These are phyloP conservation scores for Penicillium dipodomyicola DNA, from an alignment of 495 filamentous ascomycete species.

Conservation along the genomic window DNA sequence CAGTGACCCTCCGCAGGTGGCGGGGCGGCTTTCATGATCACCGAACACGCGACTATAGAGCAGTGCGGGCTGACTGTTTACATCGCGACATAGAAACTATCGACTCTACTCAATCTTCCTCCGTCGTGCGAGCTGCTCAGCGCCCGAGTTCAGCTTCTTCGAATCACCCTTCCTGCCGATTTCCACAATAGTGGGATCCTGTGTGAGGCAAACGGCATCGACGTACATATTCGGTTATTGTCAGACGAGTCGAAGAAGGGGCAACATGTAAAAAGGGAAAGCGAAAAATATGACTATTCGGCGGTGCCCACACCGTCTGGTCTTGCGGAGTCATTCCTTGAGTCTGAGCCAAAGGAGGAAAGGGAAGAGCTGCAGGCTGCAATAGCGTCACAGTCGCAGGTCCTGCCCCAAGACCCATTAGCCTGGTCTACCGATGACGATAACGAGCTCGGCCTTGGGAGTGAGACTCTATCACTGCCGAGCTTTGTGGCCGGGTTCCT, in stretches of 20 bases:
- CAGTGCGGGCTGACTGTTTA: conserved; percentile 15
- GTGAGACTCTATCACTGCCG: conserved; percentile 71
- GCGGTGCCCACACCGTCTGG: conserved; percentile 71
- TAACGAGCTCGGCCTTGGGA: conserved; percentile 65
- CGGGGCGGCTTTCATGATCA: conserved; percentile 5
- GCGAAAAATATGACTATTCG: neutral
- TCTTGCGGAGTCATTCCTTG: conserved; percentile 82
- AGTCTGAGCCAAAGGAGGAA: conserved; percentile 73
- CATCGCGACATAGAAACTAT: conserved; percentile 60
- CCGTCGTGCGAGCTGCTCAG: conserved; percentile 62
- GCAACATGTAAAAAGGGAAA: conserved; percentile 14
- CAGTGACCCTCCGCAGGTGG: conserved; percentile 3
- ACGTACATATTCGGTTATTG: conserved; percentile 56
- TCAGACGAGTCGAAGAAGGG: conserved; percentile 27
- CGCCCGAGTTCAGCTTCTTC: conserved; percentile 66
- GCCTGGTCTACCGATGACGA: conserved; percentile 56
- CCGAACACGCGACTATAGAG: neutral
- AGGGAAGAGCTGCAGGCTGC: conserved; percentile 74
- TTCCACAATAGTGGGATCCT: conserved; percentile 75
- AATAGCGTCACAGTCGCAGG: conserved; percentile 61
- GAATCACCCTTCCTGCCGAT: conserved; percentile 77
- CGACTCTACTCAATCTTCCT: conserved; percentile 69
- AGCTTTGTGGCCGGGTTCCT: conserved; percentile 79
- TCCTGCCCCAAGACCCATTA: conserved; percentile 43
- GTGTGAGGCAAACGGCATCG: conserved; percentile 73